Evolutionary conservation across 306 rosid species (phyloP), one percentile per base, ranked within the genome.

Genomic region (Dalbergia cultrata): DNA sequence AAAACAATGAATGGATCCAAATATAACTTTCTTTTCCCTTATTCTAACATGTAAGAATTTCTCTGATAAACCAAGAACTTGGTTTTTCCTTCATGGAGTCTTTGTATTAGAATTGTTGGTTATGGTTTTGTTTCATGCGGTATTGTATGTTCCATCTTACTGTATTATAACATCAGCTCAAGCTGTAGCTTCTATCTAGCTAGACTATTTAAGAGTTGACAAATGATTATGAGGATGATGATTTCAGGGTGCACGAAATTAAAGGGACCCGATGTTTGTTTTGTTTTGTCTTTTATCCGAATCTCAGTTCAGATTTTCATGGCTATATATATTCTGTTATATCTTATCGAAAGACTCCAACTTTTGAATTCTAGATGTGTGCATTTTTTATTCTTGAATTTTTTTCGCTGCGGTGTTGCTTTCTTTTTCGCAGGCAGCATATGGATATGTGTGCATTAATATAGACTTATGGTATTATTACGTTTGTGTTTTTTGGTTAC

Each of bases 251-350:
- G 86, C 84, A 83, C 70, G 84, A 85, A 77, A 83, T 84, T 79
- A 83, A 73, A 83, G 84, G 78, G 70, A 10, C 70, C 74, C 76
- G 75, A 67, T 81, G 83, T 34, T 72, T 67, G 45, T 65, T 79
- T 84, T 86, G 67, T 60, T 85, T 85, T 67, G 67, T 41, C 63
- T 67, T 35, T 75, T 78, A 76, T 88, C 81, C 80, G 81, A 87
- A 83, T 88, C 87, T 86, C 85, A 87, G 79, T 86, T 88, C 84
- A 65, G 88, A 87, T 85, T 88, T 85, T 84, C 85, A 67, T 86
- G 88, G 44, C n/a, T 53, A 7, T 18, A 47, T 18, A 54, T n/a
- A 80, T 70, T 72, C 83, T 77, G 78, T 73, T 86, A 70, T 17
- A 54, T 86, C 76, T 78, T 54, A 75, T 82, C 82, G 79, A 85